Evolutionary conservation across 2,329 filamentous ascomycete species (phyloP), one percentile per base, ranked within the genome.

Genomic region (Fusarium succisae): DNA sequence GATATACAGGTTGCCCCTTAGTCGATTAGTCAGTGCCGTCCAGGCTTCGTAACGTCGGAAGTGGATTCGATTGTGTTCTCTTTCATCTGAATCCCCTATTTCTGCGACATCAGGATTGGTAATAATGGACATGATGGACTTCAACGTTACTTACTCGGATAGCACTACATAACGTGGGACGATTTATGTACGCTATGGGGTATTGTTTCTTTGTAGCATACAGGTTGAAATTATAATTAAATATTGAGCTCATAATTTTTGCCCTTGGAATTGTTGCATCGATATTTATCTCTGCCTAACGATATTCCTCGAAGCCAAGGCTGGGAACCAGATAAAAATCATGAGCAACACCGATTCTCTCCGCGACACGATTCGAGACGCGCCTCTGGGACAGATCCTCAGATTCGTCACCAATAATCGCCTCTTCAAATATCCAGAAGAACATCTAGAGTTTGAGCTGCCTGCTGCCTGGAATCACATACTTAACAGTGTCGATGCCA

Each of bases 361-460:
- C 10, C 26, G 3, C 4, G 79, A 80, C 63, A 54, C 80, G 9
- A 75, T 91, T 58, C 83, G 88, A 77, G 89, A 91, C 58, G 85
- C 89, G 58, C 85, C 89, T 20, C 75, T 90, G 69, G 90, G 90
- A 72, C 89, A 91, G 72, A 72, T 90, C 44, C 84, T 91, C 69
- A 85, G 90, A 73, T 87, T 83, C 72, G 57, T 85, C 47, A 88
- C 89, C 9, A 80, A 80, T 24, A 89, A 89, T 75, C 84, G 80
- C 38, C 76, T 87, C 44, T 82, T 91, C 17, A 84, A 85, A 66
- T 91, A 91, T 67, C 89, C 89, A 24, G 90, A 91, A 81, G 90
- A 92, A 70, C 81, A 81, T 63, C 72, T 85, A 30, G 87, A 83
- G 70, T 92, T 91, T 73, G 76, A 85, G 63, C 81, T 87, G 6